Evolutionary conservation across 345 rosid species (phyloP).

Genomic region (Citrus cavaleriei): DNA sequence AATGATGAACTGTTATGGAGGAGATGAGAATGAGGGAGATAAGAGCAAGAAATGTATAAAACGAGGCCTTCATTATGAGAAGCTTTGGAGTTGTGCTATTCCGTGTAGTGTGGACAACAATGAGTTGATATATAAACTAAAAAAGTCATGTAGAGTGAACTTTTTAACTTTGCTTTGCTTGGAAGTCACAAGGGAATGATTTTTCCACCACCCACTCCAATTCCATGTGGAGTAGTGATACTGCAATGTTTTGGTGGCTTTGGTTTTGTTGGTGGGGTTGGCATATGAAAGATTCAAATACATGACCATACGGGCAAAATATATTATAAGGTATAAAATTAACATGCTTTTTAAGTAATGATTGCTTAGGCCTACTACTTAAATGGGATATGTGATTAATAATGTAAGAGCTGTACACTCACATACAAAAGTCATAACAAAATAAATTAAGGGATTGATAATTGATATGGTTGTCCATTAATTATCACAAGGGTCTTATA

Average conservation of each 20-base stretch:
- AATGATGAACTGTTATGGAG: constrained; percentile 1
- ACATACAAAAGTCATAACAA: neutral
- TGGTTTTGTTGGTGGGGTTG: neutral
- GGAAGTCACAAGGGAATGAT: constrained; percentile 13
- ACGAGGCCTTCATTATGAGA: constrained; percentile 22
- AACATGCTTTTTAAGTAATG: neutral
- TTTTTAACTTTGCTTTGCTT: constrained; percentile 19
- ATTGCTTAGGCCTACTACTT: neutral
- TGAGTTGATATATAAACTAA: neutral
- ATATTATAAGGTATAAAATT: neutral
- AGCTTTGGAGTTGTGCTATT: neutral
- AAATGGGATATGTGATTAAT: neutral
- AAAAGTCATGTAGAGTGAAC: neutral
- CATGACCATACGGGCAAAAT: neutral
- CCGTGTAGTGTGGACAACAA: neutral
- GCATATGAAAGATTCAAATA: neutral
- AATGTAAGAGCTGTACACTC: neutral
- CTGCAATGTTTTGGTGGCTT: neutral
- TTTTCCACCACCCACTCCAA: neutral
- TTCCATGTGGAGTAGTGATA: neutral
- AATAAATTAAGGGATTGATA: too few species aligned
- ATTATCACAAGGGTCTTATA: too few species aligned
- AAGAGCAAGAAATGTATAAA: constrained; percentile 10
- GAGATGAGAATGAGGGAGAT: constrained; percentile 19
- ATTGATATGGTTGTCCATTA: too few species aligned